Evolutionary conservation across 192 early-diverging fungal genomes (phyloP), one percentile per base, ranked within the genome.

Genomic region (Pilaira anomala): DNA sequence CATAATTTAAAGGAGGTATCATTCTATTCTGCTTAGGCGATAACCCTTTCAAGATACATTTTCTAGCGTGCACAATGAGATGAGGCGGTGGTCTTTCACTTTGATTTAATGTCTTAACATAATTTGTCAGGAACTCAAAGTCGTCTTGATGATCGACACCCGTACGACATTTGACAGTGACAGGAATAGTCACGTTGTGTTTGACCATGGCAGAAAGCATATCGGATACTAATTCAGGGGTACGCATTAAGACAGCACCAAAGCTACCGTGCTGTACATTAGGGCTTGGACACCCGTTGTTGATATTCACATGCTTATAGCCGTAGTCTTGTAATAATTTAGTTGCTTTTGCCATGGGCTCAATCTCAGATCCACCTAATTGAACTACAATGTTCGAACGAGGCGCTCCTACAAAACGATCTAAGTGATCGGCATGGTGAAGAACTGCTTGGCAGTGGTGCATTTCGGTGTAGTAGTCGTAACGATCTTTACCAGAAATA

Each of bases 91-190:
- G 73, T 41, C 64, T 44, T 42, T 42, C 24, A 21, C 52, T 66
- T 2, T 44, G 24, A 12, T 57, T 18, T 25, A 73, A 48, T 44
- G 16, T 8, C 51, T 76, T 66, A 65, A 80, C 81, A 74, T 80
- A 81, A 12, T 74, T 54, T 28, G 73, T 48, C 24, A 91, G 50
- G 44, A 85, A 83, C 52, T 84, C 86, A 36, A 80, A 72, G 7
- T 84, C 81, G 54, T 88, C 89, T 33, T 80, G 65, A 11, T 86
- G 66, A 60, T 91, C 89, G n/a, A 91, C 77, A 6, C 89, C 89
- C n/a, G 85, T 84, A 13, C 89, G 78, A 67, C 87, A 89, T 72
- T 91, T 91, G 49, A 91, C 80, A 40, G 85, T 89, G 33, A 91
- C 73, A 11, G 80, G 78, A 21, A 84, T 74, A 3, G 59, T 71